These are phyloP conservation scores for Prillingera fragicola DNA, from an alignment of 1,284 basidiomycete species.

Conservation along the genomic window DNA sequence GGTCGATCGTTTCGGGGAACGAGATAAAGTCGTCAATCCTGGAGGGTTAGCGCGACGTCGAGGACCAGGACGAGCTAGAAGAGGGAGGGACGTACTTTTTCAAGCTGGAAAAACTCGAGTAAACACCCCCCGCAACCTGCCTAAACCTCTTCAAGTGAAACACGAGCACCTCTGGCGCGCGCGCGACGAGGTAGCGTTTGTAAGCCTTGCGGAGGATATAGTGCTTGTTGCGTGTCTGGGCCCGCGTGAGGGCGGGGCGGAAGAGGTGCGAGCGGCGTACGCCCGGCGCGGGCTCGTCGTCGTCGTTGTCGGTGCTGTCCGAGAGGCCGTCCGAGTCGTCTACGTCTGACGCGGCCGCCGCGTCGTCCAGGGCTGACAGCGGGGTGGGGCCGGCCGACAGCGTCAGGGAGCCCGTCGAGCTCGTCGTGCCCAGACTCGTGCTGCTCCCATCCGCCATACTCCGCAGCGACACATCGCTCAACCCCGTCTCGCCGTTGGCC, in stretches of 20 bases:
- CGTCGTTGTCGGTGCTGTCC: conserved; percentile 35
- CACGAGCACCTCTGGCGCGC: conserved; percentile 79
- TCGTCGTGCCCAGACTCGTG: conserved; percentile 5
- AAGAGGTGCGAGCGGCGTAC: not conserved
- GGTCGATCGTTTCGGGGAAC: conserved; percentile 78
- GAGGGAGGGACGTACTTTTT: conserved; percentile 49
- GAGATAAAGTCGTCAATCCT: conserved; percentile 79
- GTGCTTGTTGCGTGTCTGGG: conserved; percentile 30
- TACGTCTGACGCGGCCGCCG: conserved; percentile 1
- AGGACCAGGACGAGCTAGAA: not conserved
- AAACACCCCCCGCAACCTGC: conserved; percentile 52
- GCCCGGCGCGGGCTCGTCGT: conserved; percentile 21
- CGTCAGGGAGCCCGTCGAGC: not conserved
- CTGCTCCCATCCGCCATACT: too few relatives aligned
- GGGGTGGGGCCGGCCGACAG: not conserved
- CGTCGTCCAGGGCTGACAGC: not conserved
- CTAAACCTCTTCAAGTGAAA: conserved; percentile 93
- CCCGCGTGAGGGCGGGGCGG: conserved; percentile 3
- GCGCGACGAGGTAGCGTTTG: conserved; percentile 86
- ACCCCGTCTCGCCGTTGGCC: too few relatives aligned
- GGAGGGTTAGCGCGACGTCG: conserved; percentile 49
- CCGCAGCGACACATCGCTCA: too few relatives aligned
- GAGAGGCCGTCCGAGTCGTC: conserved; percentile 33
- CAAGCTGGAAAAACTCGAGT: conserved; percentile 39
- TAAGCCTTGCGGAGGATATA: conserved; percentile 73